Evolutionary conservation across 441 rosid genomes (phyloP), one percentile per base, ranked within the genome.

Genomic region (Aquilaria agallochum): DNA sequence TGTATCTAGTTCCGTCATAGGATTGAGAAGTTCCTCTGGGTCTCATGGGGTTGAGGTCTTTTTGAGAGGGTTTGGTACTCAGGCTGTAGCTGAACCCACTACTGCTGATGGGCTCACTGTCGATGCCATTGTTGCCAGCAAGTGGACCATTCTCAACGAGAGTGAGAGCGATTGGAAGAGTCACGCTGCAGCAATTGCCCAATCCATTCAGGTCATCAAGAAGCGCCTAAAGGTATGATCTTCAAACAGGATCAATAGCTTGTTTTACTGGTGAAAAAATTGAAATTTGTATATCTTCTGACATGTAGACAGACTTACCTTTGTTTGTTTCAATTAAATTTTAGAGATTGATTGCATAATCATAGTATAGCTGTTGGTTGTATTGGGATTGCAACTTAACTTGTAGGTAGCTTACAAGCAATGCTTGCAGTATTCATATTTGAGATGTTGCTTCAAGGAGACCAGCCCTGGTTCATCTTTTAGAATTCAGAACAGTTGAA

Each of bases 141-240:
- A 80, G 56, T 95, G 97, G 99, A 52, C 83, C 32, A 83, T 95
- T 53, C 76, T 89, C 34, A 88, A 89, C 27, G 99, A 92, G 74
- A 75, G 71, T 56, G 98, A 89, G 61, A 71, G 78, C 70, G 96
- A 92, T 77, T 89, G 98, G 99, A 92, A 78, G 70, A 89, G 97
- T 56, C 97, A 95, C 72, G 92, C 94, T 55, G 87, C 97, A 62
- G 94, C 99, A 10, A 83, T 88, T 78, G 78, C 97, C 58, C 97
- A 92, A 60, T 95, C 97, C 70, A 81, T 95, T 69, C 83, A 82
- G 81, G 86, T 89, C 31, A 87, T 89, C 84, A 95, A 89, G 84
- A 83, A 66, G 68, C 96, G 97, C 15, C 78, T 95, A 73, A 93
- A 87, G 91, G 99, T 94, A 79, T 30, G 50, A 31, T 60, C 14